Conservation (phyloP, 129 eudicot species). For the Helichrysum umbraculigerum region DNA sequence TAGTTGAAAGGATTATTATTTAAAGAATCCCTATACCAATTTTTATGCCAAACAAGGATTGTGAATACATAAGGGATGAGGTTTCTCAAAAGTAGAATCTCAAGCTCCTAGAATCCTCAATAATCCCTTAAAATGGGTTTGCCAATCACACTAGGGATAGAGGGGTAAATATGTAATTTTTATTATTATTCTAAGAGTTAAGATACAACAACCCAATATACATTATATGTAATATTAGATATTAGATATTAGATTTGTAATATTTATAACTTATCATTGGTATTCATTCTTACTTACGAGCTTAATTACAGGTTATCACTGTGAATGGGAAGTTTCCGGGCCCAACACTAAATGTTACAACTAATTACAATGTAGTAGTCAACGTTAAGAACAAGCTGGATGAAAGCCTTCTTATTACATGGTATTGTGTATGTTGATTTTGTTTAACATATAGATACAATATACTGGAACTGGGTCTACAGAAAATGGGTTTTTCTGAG, state of each 20-base stretch:
- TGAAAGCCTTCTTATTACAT: conserved; percentile 72
- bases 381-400: conserved; percentile 76
- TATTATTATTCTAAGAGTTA: no score
- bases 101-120: no score
- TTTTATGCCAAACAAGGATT: no score
- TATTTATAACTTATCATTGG: neutral
- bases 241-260: neutral
- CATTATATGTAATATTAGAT: no score
- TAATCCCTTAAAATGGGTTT: no score
- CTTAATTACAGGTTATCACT: conserved; percentile 69
- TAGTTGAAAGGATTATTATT: no score
- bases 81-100: no score
- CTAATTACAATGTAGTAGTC: conserved; percentile 72
- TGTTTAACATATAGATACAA: neutral
- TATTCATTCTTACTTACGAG: conserved; percentile 3
- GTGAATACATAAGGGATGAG: no score
- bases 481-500: neutral
- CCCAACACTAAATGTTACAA: conserved; percentile 68
- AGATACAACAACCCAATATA: no score
- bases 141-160: no score
- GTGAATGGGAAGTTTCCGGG: conserved; percentile 86
- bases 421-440: conserved; percentile 36
- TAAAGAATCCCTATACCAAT: no score
- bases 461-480: neutral
- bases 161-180: no score